phyloP scores from a whole-genome alignment of 192 early-diverging fungal species.

The Linderina pennispora region DNA sequence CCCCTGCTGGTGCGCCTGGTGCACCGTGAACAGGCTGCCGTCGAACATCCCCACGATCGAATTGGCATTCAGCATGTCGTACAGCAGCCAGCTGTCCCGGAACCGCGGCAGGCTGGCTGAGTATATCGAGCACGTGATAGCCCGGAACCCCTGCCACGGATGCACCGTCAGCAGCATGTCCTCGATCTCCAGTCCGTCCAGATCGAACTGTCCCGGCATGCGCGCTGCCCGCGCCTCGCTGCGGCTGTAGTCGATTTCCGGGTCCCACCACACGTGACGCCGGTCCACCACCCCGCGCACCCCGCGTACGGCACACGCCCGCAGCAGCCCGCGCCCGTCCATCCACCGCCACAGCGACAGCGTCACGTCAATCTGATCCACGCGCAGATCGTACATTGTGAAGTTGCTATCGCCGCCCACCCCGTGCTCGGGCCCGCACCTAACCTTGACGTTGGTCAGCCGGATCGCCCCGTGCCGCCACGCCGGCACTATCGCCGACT shows the following conservation, averaged over 20 bases:
- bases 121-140: conserved; percentile 83
- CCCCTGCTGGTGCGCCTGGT: conserved; percentile 66
- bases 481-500: conserved; percentile 84
- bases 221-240: conserved; percentile 53
- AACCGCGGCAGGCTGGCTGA: conserved; percentile 75
- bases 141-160: conserved; percentile 69
- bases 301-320: conserved; percentile 76
- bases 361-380: conserved; percentile 76
- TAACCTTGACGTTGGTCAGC: conserved; percentile 73
- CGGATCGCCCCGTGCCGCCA: conserved; percentile 88
- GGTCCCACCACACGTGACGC: conserved; percentile 72
- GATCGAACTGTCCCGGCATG: conserved; percentile 76
- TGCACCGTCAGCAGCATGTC: conserved; percentile 85
- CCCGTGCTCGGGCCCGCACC: conserved; percentile 46
- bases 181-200: conserved; percentile 75
- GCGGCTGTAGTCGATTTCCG: conserved; percentile 54
- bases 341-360: conserved; percentile 85
- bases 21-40: conserved; percentile 90
- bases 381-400: conserved; percentile 79
- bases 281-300: conserved; percentile 86
- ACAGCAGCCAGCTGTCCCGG: conserved; percentile 88
- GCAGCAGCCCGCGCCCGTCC: conserved; percentile 77
- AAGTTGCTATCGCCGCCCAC: conserved; percentile 63
- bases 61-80: conserved; percentile 83
- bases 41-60: conserved; percentile 90